phyloP scores from a whole-genome alignment of 2,329 filamentous ascomycete genomes.

The Aspergillus thermomutatus region DNA sequence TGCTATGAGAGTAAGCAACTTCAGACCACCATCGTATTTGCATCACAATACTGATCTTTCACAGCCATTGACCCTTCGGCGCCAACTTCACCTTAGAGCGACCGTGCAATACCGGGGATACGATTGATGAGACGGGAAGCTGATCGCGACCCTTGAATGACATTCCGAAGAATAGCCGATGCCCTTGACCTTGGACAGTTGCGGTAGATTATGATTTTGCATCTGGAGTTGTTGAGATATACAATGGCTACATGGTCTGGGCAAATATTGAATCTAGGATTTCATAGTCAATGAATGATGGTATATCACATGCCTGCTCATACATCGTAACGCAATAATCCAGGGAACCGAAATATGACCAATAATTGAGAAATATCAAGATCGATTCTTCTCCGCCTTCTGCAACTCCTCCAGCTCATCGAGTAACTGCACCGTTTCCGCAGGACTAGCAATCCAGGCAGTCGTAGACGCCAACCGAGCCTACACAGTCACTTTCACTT shows the following conservation, averaged over 20 bases:
- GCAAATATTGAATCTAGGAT: not conserved
- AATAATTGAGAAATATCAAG: not conserved
- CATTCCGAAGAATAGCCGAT: not conserved
- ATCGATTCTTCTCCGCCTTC: not conserved
- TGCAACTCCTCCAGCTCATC: conserved; percentile 70
- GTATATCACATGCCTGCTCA: not conserved
- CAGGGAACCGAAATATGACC: not conserved
- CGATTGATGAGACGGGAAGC: not conserved
- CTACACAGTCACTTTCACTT: conserved; percentile 22
- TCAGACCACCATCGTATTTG: not conserved
- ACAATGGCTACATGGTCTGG: not conserved
- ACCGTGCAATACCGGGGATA: not conserved
- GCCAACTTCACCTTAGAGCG: not conserved
- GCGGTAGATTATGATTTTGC: not conserved
- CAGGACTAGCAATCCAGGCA: conserved; percentile 91
- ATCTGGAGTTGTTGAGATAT: not conserved
- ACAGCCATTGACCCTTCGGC: not conserved
- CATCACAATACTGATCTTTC: not conserved
- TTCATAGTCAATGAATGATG: not conserved
- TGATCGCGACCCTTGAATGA: not conserved
- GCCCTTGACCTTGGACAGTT: not conserved
- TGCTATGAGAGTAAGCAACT: conserved; percentile 29
- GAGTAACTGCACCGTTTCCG: conserved; percentile 83
- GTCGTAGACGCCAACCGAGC: conserved; percentile 88
- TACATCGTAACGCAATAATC: too few species aligned